These are phyloP conservation scores for Leishmania gerbilli DNA, from an alignment of 208 protist genomes.

Conservation along the genomic window DNA sequence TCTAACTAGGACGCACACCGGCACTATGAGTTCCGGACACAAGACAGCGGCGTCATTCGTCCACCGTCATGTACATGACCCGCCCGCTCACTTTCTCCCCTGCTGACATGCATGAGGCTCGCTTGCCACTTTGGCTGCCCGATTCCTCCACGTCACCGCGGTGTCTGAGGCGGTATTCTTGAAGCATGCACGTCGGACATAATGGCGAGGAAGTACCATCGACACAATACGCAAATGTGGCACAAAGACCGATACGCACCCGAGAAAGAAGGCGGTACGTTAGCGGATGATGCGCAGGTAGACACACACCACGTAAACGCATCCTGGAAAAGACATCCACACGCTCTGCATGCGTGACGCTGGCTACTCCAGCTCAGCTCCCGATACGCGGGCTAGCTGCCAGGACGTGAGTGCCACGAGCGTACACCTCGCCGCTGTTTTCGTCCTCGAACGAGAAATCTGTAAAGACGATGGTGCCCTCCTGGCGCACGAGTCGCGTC, in stretches of 20 bases:
- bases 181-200: background rate
- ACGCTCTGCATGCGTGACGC: too few relatives aligned
- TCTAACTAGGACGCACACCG: background rate
- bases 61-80: background rate
- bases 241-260: background rate
- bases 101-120: background rate
- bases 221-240: background rate
- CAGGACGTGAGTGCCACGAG: constrained; percentile 76
- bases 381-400: background rate
- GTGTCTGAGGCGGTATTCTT: background rate
- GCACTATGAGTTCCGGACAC: background rate
- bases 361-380: background rate
- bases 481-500: constrained; percentile 59
- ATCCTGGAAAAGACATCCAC: background rate
- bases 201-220: background rate
- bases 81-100: background rate
- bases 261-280: background rate
- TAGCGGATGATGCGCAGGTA: background rate
- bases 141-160: background rate
- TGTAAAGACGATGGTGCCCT: constrained; percentile 51
- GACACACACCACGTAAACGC: background rate
- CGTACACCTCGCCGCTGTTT: constrained; percentile 57
- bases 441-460: constrained; percentile 82
- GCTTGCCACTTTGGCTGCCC: background rate
- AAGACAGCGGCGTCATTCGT: too few relatives aligned